phyloP scores from a whole-genome alignment of 2,329 filamentous ascomycete species.

The Sporothrix inflata region DNA sequence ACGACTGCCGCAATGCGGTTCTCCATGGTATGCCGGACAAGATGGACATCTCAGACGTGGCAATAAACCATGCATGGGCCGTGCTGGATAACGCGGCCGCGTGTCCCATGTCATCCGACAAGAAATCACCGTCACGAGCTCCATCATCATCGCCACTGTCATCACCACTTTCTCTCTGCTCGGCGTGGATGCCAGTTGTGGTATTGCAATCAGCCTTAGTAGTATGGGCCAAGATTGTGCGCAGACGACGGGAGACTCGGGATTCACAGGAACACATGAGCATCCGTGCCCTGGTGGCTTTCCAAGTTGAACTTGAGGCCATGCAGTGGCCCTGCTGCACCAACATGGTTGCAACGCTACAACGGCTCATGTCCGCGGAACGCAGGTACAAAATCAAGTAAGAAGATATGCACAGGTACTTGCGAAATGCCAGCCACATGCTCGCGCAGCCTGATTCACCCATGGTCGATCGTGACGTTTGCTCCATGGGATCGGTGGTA shows the following conservation, averaged over 20 bases:
- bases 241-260: background rate
- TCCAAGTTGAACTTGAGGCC: background rate
- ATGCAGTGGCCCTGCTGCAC: background rate
- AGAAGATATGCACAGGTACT: too few relatives aligned
- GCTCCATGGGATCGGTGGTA: background rate
- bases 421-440: too few relatives aligned
- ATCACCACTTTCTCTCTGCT: background rate
- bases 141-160: too few relatives aligned
- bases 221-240: background rate
- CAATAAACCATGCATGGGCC: background rate
- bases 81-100: background rate
- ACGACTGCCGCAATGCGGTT: background rate
- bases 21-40: background rate
- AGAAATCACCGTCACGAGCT: background rate
- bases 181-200: background rate
- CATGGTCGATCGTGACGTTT: background rate
- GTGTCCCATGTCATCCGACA: background rate
- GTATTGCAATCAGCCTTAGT: background rate
- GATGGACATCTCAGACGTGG: background rate
- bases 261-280: background rate
- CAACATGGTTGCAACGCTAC: background rate
- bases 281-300: background rate
- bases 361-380: background rate
- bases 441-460: background rate
- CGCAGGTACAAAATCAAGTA: background rate